Evolutionary conservation across 2,329 filamentous ascomycete genomes (phyloP).

Genomic region (Calonectria pseudoturangicola): DNA sequence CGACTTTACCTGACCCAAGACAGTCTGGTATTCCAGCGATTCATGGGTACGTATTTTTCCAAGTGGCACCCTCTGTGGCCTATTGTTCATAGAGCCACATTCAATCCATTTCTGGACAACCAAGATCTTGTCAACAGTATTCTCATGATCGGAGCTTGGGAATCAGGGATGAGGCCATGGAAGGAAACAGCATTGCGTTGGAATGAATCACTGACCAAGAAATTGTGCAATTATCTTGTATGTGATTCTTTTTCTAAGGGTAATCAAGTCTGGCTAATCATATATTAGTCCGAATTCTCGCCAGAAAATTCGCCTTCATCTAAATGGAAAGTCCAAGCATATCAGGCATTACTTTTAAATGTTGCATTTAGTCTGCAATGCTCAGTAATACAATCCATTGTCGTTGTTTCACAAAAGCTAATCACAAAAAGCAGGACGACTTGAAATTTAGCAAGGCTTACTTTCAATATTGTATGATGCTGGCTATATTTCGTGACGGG

Average conservation of each 20-base stretch:
- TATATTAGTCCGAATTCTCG: not conserved
- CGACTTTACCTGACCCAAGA: not conserved
- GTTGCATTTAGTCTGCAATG: conserved; percentile 5
- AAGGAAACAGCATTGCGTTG: not conserved
- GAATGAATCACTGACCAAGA: not conserved
- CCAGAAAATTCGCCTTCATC: not conserved
- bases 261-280: not conserved
- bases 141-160: conserved; percentile 8
- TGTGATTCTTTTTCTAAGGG: not conserved
- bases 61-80: not conserved
- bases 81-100: not conserved
- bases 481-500: not conserved
- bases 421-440: not conserved
- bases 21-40: not conserved
- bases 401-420: not conserved
- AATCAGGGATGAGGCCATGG: not conserved
- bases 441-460: conserved; percentile 1
- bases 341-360: not conserved
- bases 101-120: not conserved
- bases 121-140: not conserved
- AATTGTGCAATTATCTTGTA: not conserved
- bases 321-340: not conserved
- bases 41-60: not conserved
- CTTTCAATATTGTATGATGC: not conserved
- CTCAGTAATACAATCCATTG: not conserved